phyloP scores from a whole-genome alignment of 2,329 filamentous ascomycete genomes.

The Cylindrodendrum hubeiense region DNA sequence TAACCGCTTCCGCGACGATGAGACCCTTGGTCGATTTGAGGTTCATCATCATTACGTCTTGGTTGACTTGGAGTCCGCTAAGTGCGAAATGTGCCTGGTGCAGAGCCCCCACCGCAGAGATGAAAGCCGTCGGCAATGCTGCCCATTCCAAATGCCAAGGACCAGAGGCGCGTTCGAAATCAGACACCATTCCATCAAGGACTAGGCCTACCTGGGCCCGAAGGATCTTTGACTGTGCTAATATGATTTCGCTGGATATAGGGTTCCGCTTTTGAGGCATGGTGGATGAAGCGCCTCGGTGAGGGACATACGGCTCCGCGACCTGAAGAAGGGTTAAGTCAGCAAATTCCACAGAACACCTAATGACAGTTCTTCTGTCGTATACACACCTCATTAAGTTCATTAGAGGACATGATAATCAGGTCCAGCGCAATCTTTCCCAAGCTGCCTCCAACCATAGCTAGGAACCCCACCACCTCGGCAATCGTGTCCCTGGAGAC shows the following conservation, averaged over 20 bases:
- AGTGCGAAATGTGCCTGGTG: constrained; percentile 67
- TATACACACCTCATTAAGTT: constrained; percentile 59
- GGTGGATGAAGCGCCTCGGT: constrained; percentile 65
- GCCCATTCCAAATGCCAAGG: constrained; percentile 72
- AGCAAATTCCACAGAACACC: neutral
- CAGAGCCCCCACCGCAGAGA: constrained; percentile 64
- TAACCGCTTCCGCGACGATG: constrained; percentile 69
- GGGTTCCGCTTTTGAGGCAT: constrained; percentile 72
- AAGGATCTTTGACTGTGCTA: constrained; percentile 67
- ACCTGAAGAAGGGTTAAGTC: constrained; percentile 45
- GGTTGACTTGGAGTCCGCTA: constrained; percentile 63
- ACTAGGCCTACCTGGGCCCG: constrained; percentile 64
- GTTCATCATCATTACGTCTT: constrained; percentile 62
- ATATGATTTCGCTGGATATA: constrained; percentile 68
- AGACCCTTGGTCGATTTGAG: constrained; percentile 63
- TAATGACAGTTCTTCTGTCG: neutral
- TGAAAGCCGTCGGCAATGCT: constrained; percentile 66
- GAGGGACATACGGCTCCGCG: constrained; percentile 61
- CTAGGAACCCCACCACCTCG: constrained; percentile 66
- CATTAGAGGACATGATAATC: constrained; percentile 70
- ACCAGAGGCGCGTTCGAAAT: constrained; percentile 69
- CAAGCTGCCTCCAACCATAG: constrained; percentile 64
- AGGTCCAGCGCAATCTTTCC: constrained; percentile 69
- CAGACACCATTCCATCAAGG: constrained; percentile 68
- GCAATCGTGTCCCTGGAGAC: constrained; percentile 66